Evolutionary conservation across 2,329 filamentous ascomycete genomes (phyloP), one percentile per base, ranked within the genome.

Genomic region (Sporothrix curviconia): DNA sequence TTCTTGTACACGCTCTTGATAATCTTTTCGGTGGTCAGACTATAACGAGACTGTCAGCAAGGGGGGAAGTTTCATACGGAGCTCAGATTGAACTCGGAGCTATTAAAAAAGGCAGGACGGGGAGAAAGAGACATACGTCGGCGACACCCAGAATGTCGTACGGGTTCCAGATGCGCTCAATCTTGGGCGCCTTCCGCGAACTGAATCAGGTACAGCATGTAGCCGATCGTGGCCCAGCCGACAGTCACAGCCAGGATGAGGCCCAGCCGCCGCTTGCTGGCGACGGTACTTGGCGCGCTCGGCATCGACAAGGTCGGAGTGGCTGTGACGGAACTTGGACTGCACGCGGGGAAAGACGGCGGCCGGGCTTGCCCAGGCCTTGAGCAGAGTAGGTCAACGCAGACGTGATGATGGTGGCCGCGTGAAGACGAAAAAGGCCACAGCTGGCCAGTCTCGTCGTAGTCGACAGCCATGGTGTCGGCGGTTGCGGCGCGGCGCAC

Each of bases 391-490:
- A 96, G 67, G 92, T 95, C 68, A 95, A 81, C 61, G 92, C 92
- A 59, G 96, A 76, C 34, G 94, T 96, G 73, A 96, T 82, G 64
- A 99, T 84, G 68, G 86, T 85, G 62, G 87, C 85, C 68, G 81
- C 43, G 92, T 96, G 70, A 96, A 85, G 75, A 97, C 87, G 79
- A 99, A 99, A 82, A 95, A 96, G 95, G 94, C 80, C 96, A 99
- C 79, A 96, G 96, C 82, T 96, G 90, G 67, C 91, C 92, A 83
- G 94, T 85, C 71, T 96, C 89, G 82, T 99, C 94, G 78, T 99
- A 99, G 68, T 89, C 95, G 68, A 89, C 90, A 70, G 87, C 92
- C 85, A 94, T 94, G 72, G 78, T 85, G 76, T 43, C 36, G 37
- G 15, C 17, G n/a, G 47, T 9, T n/a, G n/a, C n/a, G n/a, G 37